Evolutionary conservation across 2,329 filamentous ascomycete species (phyloP).

Genomic region (Pestalotiopsis sp.): DNA sequence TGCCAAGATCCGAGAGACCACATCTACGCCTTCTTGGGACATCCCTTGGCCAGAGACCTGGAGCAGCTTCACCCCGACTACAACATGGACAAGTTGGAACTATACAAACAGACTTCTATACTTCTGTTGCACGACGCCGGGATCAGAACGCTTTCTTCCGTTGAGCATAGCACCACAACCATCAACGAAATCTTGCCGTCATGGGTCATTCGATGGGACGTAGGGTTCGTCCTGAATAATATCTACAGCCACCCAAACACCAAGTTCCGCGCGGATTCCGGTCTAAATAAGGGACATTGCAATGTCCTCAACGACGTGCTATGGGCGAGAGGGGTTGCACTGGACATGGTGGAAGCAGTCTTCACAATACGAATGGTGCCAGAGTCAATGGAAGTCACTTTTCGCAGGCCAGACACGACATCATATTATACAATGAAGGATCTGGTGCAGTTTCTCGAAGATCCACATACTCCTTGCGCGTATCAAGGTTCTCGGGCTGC

Average conservation of each 20-base stretch:
- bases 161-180: conserved; percentile 11
- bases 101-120: not conserved
- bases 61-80: conserved; percentile 8
- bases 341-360: too few species aligned
- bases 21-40: conserved; percentile 13
- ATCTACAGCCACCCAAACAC: conserved; percentile 4
- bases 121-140: conserved; percentile 9
- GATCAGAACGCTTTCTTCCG: conserved; percentile 9
- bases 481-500: too few species aligned
- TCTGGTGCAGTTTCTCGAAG: too few species aligned
- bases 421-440: too few species aligned
- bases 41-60: not conserved
- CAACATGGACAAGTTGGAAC: not conserved
- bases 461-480: too few species aligned
- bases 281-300: too few species aligned
- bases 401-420: too few species aligned
- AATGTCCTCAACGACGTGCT: too few species aligned
- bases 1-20: conserved; percentile 14
- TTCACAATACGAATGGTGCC: too few species aligned
- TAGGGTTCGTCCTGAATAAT: conserved; percentile 8
- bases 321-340: too few species aligned
- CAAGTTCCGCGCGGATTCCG: not conserved
- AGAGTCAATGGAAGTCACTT: too few species aligned
- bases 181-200: conserved; percentile 9
- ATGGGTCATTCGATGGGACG: conserved; percentile 14